Percentiles rank a stretch among this genome's conserved stretches.
phyloP scores from a whole-genome alignment of 202 grass and related monocot species.

The Carex sylvatica region DNA sequence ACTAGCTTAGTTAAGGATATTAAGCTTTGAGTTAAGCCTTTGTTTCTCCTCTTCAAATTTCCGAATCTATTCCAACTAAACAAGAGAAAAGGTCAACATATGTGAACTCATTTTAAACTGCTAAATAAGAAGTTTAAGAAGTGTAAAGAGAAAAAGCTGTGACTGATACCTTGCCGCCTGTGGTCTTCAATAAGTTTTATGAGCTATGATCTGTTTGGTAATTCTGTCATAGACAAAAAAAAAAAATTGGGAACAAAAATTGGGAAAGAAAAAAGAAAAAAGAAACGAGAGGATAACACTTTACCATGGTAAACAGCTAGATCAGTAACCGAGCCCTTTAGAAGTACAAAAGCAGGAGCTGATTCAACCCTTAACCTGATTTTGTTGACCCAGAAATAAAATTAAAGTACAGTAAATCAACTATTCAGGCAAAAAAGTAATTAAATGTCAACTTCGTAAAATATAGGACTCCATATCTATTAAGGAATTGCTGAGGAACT shows the following conservation, averaged over 20 bases:
- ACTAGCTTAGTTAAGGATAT: conserved; percentile 18
- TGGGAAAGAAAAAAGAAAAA: not conserved
- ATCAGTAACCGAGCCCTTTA: conserved; percentile 60
- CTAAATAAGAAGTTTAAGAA: conserved; percentile 2
- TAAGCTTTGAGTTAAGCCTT: conserved; percentile 84
- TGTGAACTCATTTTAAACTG: conserved; percentile 25
- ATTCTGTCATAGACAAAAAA: conserved; percentile 49
- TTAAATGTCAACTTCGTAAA: not conserved
- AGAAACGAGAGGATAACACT: conserved; percentile 9
- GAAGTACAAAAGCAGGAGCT: conserved; percentile 78
- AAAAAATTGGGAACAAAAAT: not conserved
- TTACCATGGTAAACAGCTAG: conserved; percentile 83
- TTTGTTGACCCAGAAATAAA: conserved; percentile 17
- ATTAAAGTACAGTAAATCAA: conserved; percentile 3
- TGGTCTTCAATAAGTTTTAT: conserved; percentile 83
- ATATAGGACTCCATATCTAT: conserved; percentile 4
- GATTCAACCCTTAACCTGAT: conserved; percentile 90
- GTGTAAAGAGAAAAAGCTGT: conserved; percentile 8
- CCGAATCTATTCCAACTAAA: conserved; percentile 72
- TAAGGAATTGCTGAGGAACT: not conserved
- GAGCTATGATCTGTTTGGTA: conserved; percentile 56
- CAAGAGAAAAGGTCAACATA: conserved; percentile 21
- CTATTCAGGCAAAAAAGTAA: not conserved
- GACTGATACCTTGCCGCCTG: conserved; percentile 73
- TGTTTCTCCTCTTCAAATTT: conserved; percentile 98